Conservation (phyloP, 768 basidiomycete species). For the Podaxis rugospora region DNA sequence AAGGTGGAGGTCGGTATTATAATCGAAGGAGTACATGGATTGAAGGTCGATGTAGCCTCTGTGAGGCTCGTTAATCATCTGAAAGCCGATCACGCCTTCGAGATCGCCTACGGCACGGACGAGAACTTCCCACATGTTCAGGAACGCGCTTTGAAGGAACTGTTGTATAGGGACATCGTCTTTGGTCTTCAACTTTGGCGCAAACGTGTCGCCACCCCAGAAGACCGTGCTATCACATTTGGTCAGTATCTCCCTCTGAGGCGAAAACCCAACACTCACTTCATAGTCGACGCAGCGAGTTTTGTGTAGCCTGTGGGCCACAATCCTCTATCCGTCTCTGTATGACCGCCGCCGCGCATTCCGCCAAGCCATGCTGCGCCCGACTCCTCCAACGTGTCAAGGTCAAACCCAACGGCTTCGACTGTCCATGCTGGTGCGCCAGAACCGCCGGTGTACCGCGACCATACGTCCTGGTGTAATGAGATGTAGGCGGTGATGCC, state of each 20-base stretch:
- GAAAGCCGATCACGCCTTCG: constrained; percentile 82
- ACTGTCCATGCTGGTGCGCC: constrained; percentile 98
- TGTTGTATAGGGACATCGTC: constrained; percentile 61
- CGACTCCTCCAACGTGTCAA: constrained; percentile 71
- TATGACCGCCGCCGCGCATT: constrained; percentile 69
- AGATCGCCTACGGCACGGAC: constrained; percentile 66
- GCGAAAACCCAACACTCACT: constrained; percentile 41
- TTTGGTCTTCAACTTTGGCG: constrained; percentile 64
- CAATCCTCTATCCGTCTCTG: constrained; percentile 73
- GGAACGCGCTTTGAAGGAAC: constrained; percentile 78
- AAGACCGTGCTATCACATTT: constrained; percentile 67
- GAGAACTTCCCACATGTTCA: constrained; percentile 71
- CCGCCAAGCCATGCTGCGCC: constrained; percentile 88
- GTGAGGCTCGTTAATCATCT: constrained; percentile 97
- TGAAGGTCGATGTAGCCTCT: constrained; percentile 83
- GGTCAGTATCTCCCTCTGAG: background rate
- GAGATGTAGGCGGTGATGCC: constrained; percentile 73
- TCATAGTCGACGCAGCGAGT: constrained; percentile 89
- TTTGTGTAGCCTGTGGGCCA: constrained; percentile 97
- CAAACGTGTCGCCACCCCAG: constrained; percentile 88
- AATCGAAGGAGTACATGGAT: constrained; percentile 84
- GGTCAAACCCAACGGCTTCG: constrained; percentile 79
- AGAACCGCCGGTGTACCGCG: constrained; percentile 89
- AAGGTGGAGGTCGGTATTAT: constrained; percentile 92
- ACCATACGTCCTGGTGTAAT: constrained; percentile 96